Percentiles rank a stretch among this genome's conserved stretches.
phyloP scores from a whole-genome alignment of 257 asterid genomes.

The Craterostigma plantagineum region DNA sequence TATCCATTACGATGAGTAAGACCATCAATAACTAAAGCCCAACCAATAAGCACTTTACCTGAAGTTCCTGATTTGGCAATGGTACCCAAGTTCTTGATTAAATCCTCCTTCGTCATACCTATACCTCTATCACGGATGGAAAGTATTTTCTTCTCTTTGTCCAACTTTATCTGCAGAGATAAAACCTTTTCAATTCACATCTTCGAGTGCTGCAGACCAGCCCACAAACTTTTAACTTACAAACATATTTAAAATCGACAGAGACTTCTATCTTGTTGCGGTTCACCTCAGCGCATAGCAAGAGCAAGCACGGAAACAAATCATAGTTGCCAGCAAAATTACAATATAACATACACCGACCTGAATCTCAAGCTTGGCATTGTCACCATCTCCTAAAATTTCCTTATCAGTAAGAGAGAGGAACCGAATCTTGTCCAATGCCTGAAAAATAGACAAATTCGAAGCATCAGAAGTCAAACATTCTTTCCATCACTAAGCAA shows the following conservation, averaged over 20 bases:
- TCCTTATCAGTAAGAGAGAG: conserved; percentile 85
- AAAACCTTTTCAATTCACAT: too few relatives aligned
- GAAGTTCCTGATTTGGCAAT: conserved; percentile 98
- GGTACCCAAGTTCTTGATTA: conserved; percentile 91
- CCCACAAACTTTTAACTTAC: conserved; percentile 1
- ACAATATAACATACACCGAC: conserved; percentile 16
- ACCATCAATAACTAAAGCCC: too few relatives aligned
- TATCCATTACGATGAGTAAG: too few relatives aligned
- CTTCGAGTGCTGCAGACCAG: too few relatives aligned
- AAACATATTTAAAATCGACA: too few relatives aligned
- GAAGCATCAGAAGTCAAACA: conserved; percentile 1
- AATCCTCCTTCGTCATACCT: conserved; percentile 96
- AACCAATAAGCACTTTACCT: conserved; percentile 21
- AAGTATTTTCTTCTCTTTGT: conserved; percentile 77
- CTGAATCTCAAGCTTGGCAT: conserved; percentile 87
- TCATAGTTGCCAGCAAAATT: not conserved
- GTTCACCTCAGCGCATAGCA: too few relatives aligned
- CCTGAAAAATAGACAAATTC: conserved; percentile 21
- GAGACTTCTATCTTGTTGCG: too few relatives aligned
- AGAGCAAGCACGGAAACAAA: too few relatives aligned
- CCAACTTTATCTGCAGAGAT: conserved; percentile 61
- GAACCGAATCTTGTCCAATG: conserved; percentile 88
- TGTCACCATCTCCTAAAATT: conserved; percentile 79
- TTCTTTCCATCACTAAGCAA: not conserved
- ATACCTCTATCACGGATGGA: conserved; percentile 88